These are phyloP conservation scores for Alternaria sp. DNA, from an alignment of 2,329 filamentous ascomycete genomes.

Conservation along the genomic window DNA sequence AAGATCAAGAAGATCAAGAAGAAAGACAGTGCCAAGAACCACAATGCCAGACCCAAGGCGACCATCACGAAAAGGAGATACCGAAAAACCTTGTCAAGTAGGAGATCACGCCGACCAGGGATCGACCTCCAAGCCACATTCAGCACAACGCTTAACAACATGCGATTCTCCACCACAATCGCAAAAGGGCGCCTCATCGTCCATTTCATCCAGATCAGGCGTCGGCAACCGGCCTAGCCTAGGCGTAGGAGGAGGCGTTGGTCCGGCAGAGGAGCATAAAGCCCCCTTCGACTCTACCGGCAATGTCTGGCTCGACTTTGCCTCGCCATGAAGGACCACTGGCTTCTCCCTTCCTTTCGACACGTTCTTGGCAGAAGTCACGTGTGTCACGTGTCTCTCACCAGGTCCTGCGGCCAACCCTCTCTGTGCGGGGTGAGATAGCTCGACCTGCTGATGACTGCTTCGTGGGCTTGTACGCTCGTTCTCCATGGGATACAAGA, in stretches of 20 bases:
- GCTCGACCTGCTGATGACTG: neutral
- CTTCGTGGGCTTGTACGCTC: neutral
- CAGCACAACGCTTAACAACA: conserved; percentile 25
- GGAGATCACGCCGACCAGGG: neutral
- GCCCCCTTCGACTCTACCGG: neutral
- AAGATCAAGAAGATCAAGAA: too few relatives aligned
- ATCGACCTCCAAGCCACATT: conserved; percentile 18
- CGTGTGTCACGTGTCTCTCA: conserved; percentile 18
- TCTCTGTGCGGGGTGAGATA: neutral
- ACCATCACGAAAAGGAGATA: neutral
- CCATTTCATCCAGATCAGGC: conserved; percentile 41
- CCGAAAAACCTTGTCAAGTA: neutral
- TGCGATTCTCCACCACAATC: conserved; percentile 31
- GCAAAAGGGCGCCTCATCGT: conserved; percentile 40
- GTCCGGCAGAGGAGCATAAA: neutral
- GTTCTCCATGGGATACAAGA: conserved; percentile 2
- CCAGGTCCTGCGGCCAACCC: neutral
- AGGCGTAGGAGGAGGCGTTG: conserved; percentile 42
- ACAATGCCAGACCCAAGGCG: neutral
- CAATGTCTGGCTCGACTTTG: neutral
- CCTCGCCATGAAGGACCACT: conserved; percentile 20
- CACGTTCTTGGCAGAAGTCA: conserved; percentile 13
- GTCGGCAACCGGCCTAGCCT: conserved; percentile 38
- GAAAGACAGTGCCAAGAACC: neutral
- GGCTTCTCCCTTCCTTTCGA: conserved; percentile 19